These are phyloP conservation scores for Eimeria brunetti DNA, from an alignment of 169 alveolate species.

Conservation along the genomic window DNA sequence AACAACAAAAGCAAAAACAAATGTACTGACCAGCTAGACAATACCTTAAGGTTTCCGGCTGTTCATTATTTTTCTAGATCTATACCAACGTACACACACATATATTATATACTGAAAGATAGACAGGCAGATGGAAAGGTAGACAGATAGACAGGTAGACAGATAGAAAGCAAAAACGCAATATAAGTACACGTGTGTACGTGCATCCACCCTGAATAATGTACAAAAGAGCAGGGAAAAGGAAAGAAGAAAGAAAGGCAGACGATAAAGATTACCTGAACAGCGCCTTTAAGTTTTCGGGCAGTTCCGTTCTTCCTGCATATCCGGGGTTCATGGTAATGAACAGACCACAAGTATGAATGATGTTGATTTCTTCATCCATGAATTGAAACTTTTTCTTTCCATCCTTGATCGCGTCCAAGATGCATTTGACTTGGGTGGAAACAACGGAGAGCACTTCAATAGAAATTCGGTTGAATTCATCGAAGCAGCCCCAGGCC, in stretches of 20 bases:
- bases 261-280: slow-evolving; percentile 93
- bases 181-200: no score
- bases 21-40: no score
- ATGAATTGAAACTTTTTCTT: slow-evolving; percentile 65
- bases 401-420: slow-evolving; percentile 60
- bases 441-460: slow-evolving; percentile 96
- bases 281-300: slow-evolving; percentile 95
- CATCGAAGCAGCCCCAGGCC: slow-evolving; percentile 98
- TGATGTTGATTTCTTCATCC: slow-evolving; percentile 87
- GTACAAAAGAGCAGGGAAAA: neutral
- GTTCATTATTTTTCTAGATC: no score
- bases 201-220: no score
- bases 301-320: slow-evolving; percentile 96
- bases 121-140: no score
- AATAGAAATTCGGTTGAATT: slow-evolving; percentile 95
- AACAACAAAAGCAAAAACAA: no score
- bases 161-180: no score
- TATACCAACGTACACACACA: neutral
- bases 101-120: neutral
- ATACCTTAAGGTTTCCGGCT: no score
- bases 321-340: slow-evolving; percentile 98
- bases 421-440: slow-evolving; percentile 86
- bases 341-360: slow-evolving; percentile 92
- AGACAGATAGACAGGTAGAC: no score
- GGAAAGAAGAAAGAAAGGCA: neutral